Base-by-base conservation (phyloP, 225 moss, liverwort and hornwort genomes). In the Marchantia paleacea region DNA sequence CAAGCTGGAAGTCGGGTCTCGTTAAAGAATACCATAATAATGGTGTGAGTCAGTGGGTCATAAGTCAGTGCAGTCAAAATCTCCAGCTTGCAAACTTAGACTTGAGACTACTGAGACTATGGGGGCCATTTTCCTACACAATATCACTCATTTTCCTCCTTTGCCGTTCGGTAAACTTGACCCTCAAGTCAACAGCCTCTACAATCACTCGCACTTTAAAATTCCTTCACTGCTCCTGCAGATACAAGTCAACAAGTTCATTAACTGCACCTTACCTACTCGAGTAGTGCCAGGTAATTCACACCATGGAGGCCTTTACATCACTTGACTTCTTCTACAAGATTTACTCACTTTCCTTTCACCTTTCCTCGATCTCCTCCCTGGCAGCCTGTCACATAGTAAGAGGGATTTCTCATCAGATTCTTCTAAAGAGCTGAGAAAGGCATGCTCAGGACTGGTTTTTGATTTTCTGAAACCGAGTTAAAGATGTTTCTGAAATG, bases 201-300 rank as follows among this genome's bases (percentile, higher is more conserved):
- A 5, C 57, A 9, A 57, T 57, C 57, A 57, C 57, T 57, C 57
- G 13, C 57, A 57, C 57, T 57, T 57, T 57, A 13, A 39, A 39
- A 15, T 47, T 69, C 69, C 39, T 15, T 69, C 12, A 69, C 13
- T 69, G 39, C 47, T 69, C 4, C 69, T 69, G 31, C 69, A 69
- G 31, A 47, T 31, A 69, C 39, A 69, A 69, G 69, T 69, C 39
- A 69, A 69, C 69, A 69, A 39, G 69, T 6, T 69, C 69, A 47
- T 39, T 47, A 69, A 69, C 69, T 69, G 69, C 69, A 5, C 2
- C 69, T 15, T 15, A 47, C 69, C 69, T 14, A 69, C 39, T 69
- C 7, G 39, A 39, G 26, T 0, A 31, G 12, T 8, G 11, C 26
- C 64, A 25, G 8, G 6, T 8, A 64, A 64, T 1, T 64, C 64